Evolutionary conservation across 805 yeast genomes (phyloP).

Genomic region (Wickerhamiella occidentalis): DNA sequence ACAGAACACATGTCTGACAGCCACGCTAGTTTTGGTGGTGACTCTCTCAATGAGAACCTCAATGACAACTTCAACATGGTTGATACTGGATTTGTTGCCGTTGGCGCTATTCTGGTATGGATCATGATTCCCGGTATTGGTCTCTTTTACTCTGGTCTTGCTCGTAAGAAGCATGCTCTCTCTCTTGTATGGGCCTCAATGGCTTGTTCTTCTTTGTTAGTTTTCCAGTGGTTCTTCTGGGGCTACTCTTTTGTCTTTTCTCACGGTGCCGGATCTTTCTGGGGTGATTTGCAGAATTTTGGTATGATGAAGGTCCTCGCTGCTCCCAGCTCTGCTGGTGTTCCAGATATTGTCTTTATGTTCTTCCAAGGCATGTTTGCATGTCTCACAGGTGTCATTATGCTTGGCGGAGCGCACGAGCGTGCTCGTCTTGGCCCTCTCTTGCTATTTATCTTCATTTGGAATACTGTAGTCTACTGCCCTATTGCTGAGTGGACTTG

Average conservation of each 20-base stretch:
- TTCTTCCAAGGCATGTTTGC: constrained; percentile 97
- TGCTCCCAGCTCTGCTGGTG: constrained; percentile 53
- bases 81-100: constrained; percentile 77
- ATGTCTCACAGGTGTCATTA: constrained; percentile 76
- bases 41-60: constrained; percentile 59
- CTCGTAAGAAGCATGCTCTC: constrained; percentile 92
- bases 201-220: constrained; percentile 70
- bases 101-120: constrained; percentile 74
- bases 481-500: constrained; percentile 97
- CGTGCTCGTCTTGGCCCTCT: constrained; percentile 92
- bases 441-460: constrained; percentile 86
- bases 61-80: constrained; percentile 49
- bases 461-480: constrained; percentile 93
- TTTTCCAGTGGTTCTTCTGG: constrained; percentile 98
- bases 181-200: constrained; percentile 88
- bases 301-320: constrained; percentile 74
- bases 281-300: constrained; percentile 74
- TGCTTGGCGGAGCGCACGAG: constrained; percentile 97
- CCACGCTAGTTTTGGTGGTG: constrained; percentile 54
- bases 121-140: constrained; percentile 97
- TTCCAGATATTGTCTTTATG: constrained; percentile 87
- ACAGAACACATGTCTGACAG: constrained; percentile 6
- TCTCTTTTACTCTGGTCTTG: constrained; percentile 78
- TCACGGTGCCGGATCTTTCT: constrained; percentile 52
- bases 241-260: constrained; percentile 86